Evolutionary conservation across 306 rosid species (phyloP).

Genomic region (Psophocarpus tetragonolobus): DNA sequence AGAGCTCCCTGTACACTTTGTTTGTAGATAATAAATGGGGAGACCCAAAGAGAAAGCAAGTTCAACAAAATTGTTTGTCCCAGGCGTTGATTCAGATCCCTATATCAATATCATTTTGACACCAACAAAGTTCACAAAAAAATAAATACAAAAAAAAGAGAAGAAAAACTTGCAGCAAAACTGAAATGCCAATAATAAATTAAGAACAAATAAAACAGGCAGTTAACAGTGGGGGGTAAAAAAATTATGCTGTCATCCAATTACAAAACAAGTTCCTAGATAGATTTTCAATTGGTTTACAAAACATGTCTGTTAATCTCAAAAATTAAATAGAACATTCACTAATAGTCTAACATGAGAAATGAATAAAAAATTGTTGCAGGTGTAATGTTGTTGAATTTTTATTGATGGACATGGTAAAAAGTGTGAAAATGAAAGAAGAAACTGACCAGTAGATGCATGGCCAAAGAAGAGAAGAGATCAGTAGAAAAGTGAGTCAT

Average conservation of each 20-base stretch:
- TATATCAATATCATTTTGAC: slow-evolving; percentile 39
- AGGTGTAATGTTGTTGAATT: background rate
- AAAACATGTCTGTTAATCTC: background rate
- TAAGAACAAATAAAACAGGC: background rate
- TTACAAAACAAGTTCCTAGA: background rate
- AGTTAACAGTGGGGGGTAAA: too few relatives aligned
- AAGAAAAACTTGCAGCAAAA: too few relatives aligned
- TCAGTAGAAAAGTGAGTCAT: slow-evolving; percentile 31
- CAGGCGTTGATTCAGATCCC: slow-evolving; percentile 64
- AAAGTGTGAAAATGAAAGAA: too few relatives aligned
- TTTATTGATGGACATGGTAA: too few relatives aligned
- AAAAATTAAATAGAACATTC: background rate
- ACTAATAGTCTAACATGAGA: too few relatives aligned
- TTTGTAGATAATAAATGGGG: slow-evolving; percentile 58
- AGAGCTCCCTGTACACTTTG: slow-evolving; percentile 48
- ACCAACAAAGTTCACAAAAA: slow-evolving; percentile 1
- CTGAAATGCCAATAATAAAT: background rate
- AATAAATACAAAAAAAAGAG: background rate
- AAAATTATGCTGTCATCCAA: too few relatives aligned
- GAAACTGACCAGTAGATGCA: slow-evolving; percentile 55
- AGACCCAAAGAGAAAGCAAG: slow-evolving; percentile 56
- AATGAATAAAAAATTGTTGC: background rate
- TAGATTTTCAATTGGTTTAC: background rate
- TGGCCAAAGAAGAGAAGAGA: slow-evolving; percentile 42
- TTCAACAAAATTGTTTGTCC: slow-evolving; percentile 49